Evolutionary conservation across 129 eudicot species (phyloP), one percentile per base, ranked within the genome.

Genomic region (Mikania micrantha): DNA sequence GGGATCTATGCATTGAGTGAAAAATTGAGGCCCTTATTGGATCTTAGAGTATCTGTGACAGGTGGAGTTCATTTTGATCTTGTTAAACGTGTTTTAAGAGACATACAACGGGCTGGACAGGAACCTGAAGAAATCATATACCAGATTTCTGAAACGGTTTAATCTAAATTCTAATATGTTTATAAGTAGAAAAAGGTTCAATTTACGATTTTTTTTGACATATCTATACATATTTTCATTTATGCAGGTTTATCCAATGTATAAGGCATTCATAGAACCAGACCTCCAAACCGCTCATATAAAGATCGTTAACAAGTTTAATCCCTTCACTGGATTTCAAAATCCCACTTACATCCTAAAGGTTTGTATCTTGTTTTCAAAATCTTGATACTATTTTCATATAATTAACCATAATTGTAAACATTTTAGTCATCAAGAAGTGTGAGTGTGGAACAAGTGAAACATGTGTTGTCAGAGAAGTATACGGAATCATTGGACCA

Each of bases 11-110:
- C 96, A 75, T 77, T 91, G 76, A 91, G 90, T 78, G 97, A 91
- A 68, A 85, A 85, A 36, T 45, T 91, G 42, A 81, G 97, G 29
- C 96, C 96, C 63, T 82, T 85, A 19, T 69, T 91, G 82, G 97
- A 91, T 85, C 97, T 91, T 67, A 81, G 94, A 72, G 88, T 91
- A 67, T 91, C 97, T 59, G 96, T 91, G 60, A 91, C 88, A 44
- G 97, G 97, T 69, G 97, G 97, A 11, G 96, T 91, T 67, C 97
- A 91, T 77, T 83, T 87, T 84, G 97, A 91, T 74, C 96, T 91
- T 63, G 97, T 91, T 45, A 91, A 91, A 81, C 76, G 97, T 39
- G 97, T 91, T 61, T 88, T 91, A 47, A 76, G 97, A 71, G 97
- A 91, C 69, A 91, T 91, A 73, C 97, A 91, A 49, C 90, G 97